phyloP scores from a whole-genome alignment of 768 basidiomycete genomes.

The Tulasnella sp. region DNA sequence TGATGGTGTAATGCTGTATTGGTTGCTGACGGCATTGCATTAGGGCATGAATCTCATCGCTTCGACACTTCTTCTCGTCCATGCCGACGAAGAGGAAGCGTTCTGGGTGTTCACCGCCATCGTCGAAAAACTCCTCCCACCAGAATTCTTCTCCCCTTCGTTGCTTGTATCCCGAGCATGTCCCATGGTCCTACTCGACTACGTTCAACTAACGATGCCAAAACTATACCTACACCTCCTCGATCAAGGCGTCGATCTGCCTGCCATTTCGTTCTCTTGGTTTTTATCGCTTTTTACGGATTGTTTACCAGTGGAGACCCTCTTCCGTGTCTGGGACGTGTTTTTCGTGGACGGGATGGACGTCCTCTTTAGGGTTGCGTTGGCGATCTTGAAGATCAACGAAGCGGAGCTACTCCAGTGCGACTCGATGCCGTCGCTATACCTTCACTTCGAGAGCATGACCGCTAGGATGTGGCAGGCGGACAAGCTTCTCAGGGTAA shows the following conservation, averaged over 20 bases:
- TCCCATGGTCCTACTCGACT: conserved; percentile 79
- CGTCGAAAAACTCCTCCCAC: conserved; percentile 77
- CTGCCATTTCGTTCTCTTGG: conserved; percentile 97
- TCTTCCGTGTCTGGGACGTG: conserved; percentile 93
- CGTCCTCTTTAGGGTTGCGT: conserved; percentile 78
- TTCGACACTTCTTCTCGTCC: conserved; percentile 82
- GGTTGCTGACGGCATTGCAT: background rate
- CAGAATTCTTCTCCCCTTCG: conserved; percentile 87
- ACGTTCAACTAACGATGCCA: conserved; percentile 64
- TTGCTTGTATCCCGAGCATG: conserved; percentile 89
- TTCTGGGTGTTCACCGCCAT: conserved; percentile 91
- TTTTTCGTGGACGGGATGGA: conserved; percentile 89
- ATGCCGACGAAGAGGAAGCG: conserved; percentile 92
- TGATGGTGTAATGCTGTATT: background rate
- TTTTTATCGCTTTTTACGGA: conserved; percentile 94
- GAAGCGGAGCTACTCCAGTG: conserved; percentile 74
- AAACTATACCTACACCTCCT: conserved; percentile 63
- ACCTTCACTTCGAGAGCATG: conserved; percentile 76
- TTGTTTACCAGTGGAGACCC: conserved; percentile 90
- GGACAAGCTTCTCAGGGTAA: conserved; percentile 77
- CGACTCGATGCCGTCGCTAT: conserved; percentile 77
- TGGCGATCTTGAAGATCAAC: conserved; percentile 73
- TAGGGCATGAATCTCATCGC: conserved; percentile 86
- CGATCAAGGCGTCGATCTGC: conserved; percentile 75
- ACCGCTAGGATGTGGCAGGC: conserved; percentile 92